Conservation (phyloP, 2,329 filamentous ascomycete species). For the Pleurostoma richardsiae region DNA sequence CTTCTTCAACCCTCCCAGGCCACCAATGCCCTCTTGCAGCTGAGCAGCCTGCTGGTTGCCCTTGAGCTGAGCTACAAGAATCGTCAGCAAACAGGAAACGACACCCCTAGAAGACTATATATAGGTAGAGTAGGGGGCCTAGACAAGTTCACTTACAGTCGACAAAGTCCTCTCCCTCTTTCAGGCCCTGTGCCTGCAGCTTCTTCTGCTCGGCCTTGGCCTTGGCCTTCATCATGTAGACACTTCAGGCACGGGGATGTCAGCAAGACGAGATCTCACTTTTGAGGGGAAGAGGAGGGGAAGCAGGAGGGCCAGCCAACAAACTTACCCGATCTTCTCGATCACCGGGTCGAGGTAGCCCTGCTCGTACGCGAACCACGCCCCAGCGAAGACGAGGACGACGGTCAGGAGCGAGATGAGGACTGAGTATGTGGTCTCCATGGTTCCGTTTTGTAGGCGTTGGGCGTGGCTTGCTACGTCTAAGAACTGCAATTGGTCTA, state of each 20-base stretch:
- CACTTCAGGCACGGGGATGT: conserved; percentile 3
- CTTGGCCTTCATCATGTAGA: conserved; percentile 32
- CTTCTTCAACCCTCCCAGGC: conserved; percentile 23
- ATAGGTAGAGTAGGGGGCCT: too few relatives aligned
- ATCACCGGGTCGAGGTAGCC: conserved; percentile 31
- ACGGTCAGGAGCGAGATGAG: conserved; percentile 19
- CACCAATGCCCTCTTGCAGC: conserved; percentile 19
- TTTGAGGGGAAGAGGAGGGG: background rate
- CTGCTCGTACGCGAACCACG: conserved; percentile 28
- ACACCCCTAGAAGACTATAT: too few relatives aligned
- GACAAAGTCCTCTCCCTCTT: conserved; percentile 31
- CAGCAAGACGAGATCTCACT: too few relatives aligned
- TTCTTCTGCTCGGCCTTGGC: conserved; percentile 33
- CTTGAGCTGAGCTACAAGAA: conserved; percentile 23
- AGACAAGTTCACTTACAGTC: conserved; percentile 18
- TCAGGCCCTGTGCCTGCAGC: conserved; percentile 28
- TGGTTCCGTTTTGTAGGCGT: background rate
- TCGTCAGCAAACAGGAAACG: background rate
- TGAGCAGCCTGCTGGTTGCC: conserved; percentile 28
- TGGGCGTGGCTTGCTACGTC: too few relatives aligned
- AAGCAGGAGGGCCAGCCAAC: background rate
- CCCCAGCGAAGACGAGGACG: conserved; percentile 20
- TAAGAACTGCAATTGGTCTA: too few relatives aligned
- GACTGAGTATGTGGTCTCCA: conserved; percentile 10
- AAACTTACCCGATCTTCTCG: conserved; percentile 23